phyloP scores from a whole-genome alignment of 1,139 yeast species.

The Arxiozyma telluris region DNA sequence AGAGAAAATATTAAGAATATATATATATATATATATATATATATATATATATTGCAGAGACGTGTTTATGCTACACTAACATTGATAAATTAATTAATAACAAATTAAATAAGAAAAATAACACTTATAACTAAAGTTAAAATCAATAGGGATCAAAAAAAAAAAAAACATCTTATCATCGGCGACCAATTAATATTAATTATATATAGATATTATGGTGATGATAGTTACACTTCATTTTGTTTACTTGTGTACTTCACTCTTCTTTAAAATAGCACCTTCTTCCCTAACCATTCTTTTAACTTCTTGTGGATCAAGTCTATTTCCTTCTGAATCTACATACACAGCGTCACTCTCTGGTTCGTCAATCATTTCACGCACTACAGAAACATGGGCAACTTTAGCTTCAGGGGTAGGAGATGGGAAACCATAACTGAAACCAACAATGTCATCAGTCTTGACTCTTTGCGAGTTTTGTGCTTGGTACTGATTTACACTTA shows the following conservation, averaged over 20 bases:
- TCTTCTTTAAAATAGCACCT: slow-evolving; percentile 12
- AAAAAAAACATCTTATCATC: too few species aligned
- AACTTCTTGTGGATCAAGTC: slow-evolving; percentile 49
- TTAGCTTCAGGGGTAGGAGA: slow-evolving; percentile 1
- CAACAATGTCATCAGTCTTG: neutral
- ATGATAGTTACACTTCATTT: neutral
- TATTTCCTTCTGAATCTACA: slow-evolving; percentile 57
- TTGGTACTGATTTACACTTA: slow-evolving; percentile 14
- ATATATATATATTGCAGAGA: too few species aligned
- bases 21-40: too few species aligned
- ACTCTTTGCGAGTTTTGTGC: slow-evolving; percentile 5
- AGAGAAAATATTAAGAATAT: too few species aligned
- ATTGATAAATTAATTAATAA: too few species aligned
- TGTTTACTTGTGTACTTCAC: neutral
- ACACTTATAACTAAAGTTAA: too few species aligned
- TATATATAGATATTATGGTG: neutral
- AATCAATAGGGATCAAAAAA: too few species aligned
- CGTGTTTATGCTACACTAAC: too few species aligned
- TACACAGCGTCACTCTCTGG: slow-evolving; percentile 36
- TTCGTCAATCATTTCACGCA: slow-evolving; percentile 18
- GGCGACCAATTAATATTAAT: too few species aligned
- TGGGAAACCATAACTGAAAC: slow-evolving; percentile 3
- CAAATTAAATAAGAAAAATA: too few species aligned
- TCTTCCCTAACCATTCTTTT: slow-evolving; percentile 40
- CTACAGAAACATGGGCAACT: slow-evolving; percentile 8